Base-by-base conservation (phyloP, 805 yeast species). In the Saturnispora silvae region DNA sequence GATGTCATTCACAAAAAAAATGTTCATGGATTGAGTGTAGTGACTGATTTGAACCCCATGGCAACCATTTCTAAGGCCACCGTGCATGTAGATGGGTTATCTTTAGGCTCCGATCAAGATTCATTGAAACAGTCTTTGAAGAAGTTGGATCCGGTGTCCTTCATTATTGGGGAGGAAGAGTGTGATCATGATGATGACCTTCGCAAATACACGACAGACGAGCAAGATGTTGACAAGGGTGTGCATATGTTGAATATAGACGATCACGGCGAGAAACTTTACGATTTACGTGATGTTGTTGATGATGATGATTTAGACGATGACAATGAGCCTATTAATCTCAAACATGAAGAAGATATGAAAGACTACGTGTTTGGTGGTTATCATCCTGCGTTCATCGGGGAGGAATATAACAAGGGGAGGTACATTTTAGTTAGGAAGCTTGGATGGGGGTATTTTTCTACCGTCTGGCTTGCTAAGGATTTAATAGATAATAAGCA, bases 391-490 rank as follows among this genome's bases (percentile, higher is more conserved):
- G 92, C 94, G 10, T 75, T 61, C 45, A 75, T 85, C 34, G 97
- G 97, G 5, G 98, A 94, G 55, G 60, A 60, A 17, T 89, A 80
- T 58, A 81, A 84, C 49, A 66, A 81, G 39, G 50, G 47, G 7
- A 72, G 82, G 41, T 92, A 92, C 56, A 67, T 77, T 2, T 60
- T 92, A 34, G 87, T 83, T 22, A 72, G 97, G 43, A 92, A 92
- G 54, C 65, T 92, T 4, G 99, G 99, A 1, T 92, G 99, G 99
- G 99, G 99, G 25, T 96, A 92, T 60, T 92, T 92, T 54, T 80
- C 94, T 20, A 92, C 95, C 1, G 96, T 84, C 17, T 87, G 96
- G 96, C 64, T 83, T 20, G 97, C 96, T 4, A 69, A 62, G 42
- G 66, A 64, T 35, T 78, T 74, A 40, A 67, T 64, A 44, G 63